phyloP scores from a whole-genome alignment of 768 basidiomycete species.

The Russula griseocarnosa region DNA sequence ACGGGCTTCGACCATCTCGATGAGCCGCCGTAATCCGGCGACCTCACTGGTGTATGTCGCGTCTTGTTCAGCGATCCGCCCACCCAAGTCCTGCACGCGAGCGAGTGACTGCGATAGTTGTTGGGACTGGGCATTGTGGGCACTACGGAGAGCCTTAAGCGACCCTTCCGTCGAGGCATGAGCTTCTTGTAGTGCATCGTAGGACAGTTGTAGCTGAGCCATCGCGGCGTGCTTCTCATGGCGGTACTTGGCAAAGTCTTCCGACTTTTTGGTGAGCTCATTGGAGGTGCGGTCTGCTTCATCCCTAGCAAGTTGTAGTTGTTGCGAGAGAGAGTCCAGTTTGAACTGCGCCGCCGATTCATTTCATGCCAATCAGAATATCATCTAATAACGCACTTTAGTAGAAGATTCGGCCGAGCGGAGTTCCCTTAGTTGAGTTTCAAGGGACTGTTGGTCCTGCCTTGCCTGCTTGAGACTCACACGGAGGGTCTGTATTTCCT shows the following conservation, averaged over 20 bases:
- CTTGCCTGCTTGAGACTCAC: conserved; percentile 68
- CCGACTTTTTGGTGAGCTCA: conserved; percentile 68
- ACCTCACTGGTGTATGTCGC: conserved; percentile 77
- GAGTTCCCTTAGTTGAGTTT: conserved; percentile 66
- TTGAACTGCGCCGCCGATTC: conserved; percentile 62
- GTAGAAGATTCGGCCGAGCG: conserved; percentile 72
- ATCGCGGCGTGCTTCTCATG: conserved; percentile 78
- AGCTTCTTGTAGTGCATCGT: conserved; percentile 68
- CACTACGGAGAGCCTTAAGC: conserved; percentile 67
- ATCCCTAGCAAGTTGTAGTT: conserved; percentile 68
- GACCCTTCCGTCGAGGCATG: conserved; percentile 63
- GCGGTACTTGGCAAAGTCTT: conserved; percentile 80
- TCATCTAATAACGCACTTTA: conserved; percentile 45
- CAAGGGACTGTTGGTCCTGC: conserved; percentile 64
- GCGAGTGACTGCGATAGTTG: conserved; percentile 75
- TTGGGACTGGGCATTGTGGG: conserved; percentile 65
- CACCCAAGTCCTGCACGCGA: conserved; percentile 68
- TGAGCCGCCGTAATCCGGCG: conserved; percentile 65
- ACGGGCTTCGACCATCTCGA: conserved; percentile 81
- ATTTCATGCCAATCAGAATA: conserved; percentile 17
- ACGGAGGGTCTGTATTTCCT: conserved; percentile 68
- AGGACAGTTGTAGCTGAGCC: conserved; percentile 66
- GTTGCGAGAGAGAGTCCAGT: conserved; percentile 76
- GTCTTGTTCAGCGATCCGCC: conserved; percentile 81
- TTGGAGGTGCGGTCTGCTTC: conserved; percentile 68